Evolutionary conservation across 2,329 filamentous ascomycete species (phyloP).

Genomic region (Trichoderma pleuroti): DNA sequence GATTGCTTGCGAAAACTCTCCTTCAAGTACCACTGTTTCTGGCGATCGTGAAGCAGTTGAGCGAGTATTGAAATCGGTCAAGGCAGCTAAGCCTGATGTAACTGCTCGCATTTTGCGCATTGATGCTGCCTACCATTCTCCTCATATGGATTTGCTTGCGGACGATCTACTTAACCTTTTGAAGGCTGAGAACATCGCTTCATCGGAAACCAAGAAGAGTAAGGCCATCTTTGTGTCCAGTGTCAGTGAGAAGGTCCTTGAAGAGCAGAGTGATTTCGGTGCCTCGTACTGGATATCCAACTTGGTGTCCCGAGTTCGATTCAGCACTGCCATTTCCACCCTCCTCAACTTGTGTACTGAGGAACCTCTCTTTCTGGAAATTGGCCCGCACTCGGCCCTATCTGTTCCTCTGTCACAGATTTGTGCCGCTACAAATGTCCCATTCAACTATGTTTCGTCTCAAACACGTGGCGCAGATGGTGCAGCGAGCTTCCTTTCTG

Average conservation of each 20-base stretch:
- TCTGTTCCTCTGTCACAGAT: constrained; percentile 27
- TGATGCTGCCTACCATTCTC: constrained; percentile 31
- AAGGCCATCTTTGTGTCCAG: constrained; percentile 13
- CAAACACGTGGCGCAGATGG: constrained; percentile 5
- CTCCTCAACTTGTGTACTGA: constrained; percentile 14
- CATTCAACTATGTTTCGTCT: constrained; percentile 16
- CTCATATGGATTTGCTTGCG: constrained; percentile 25
- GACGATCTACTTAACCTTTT: constrained; percentile 8
- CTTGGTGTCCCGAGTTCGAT: constrained; percentile 20
- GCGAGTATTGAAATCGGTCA: constrained; percentile 25
- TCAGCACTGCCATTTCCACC: constrained; percentile 16
- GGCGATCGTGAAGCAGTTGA: constrained; percentile 28
- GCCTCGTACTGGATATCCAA: constrained; percentile 18
- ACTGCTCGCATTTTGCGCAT: constrained; percentile 28
- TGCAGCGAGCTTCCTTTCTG: constrained; percentile 4
- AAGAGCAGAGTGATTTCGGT: neutral
- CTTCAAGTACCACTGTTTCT: constrained; percentile 40
- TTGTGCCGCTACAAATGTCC: neutral
- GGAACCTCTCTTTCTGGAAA: constrained; percentile 23
- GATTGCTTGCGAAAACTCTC: constrained; percentile 41
- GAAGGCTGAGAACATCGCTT: neutral
- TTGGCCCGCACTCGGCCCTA: constrained; percentile 30
- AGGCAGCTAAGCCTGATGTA: constrained; percentile 34
- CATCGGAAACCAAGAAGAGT: neutral
- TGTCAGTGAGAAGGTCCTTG: constrained; percentile 11